Base-by-base conservation (phyloP, 177 flowering plant genomes). In the Vitis hybrid region DNA sequence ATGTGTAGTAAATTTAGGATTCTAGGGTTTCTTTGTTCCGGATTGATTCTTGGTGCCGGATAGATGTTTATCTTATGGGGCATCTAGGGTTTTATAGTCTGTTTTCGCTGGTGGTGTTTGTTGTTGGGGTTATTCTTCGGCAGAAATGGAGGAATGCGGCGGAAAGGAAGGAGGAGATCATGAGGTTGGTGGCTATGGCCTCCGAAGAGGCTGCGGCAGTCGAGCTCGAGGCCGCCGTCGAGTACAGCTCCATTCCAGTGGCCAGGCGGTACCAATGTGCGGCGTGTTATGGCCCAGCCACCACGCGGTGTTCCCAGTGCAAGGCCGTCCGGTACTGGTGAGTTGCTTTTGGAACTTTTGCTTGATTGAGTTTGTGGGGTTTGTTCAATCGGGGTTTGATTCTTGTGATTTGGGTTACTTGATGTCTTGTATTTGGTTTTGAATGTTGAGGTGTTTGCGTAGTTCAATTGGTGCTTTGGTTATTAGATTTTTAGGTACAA, bases 271-370 rank as follows among this genome's bases (percentile, higher is more conserved):
- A 59, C 53, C 82, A 73, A 15, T 84, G 87, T 50, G 85, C 78
- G 14, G 78, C 82, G 6, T 84, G 87, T 55, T 80, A 49, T 50
- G 14, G 14, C 26, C 81, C 85, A 13, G 80, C 87, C 63, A 78
- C 79, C 10, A 82, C 73, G n/a, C 83, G 82, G 3, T 84, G 87
- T 65, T 64, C 85, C 22, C 75, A 62, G 60, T 84, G 87, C 77
- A 84, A 84, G 74, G 58, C 82, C 12, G 81, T 73, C 50, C 70
- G 80, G 61, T 84, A 84, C 76, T 84, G 87, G 87, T 84, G 52
- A 54, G 79, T 68, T 62, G 20, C 15, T 55, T 50, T 14, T 11
- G 11, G 3, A 7, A 7, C 16, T 63, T 48, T 14, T 57, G 14
- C 29, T 26, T 26, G 0, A 26, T 0, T 55, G 12, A n/a, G 22